These are phyloP conservation scores for Tephrocybe sp. DNA, from an alignment of 768 basidiomycete species.

Conservation along the genomic window DNA sequence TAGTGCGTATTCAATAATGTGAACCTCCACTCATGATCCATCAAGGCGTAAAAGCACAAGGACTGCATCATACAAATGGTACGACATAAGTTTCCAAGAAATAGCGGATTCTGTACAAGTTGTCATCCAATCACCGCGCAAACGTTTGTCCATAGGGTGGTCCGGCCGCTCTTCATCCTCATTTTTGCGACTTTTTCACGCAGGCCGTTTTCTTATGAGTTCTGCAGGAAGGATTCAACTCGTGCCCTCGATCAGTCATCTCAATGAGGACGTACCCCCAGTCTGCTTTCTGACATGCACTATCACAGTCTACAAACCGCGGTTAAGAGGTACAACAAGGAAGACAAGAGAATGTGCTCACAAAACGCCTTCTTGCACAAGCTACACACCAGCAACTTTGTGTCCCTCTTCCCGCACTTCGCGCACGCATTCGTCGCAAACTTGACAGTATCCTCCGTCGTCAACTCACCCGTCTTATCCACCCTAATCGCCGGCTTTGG, in stretches of 20 bases:
- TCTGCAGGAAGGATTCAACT: slow-evolving; percentile 12
- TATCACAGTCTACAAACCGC: slow-evolving; percentile 1
- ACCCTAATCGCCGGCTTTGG: slow-evolving; percentile 16
- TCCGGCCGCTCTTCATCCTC: no score
- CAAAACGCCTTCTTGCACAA: slow-evolving; percentile 25
- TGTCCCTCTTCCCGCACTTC: slow-evolving; percentile 25
- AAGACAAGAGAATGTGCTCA: slow-evolving; percentile 15
- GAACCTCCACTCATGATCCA: slow-evolving; percentile 9
- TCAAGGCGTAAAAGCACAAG: no score
- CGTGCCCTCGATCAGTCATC: background rate
- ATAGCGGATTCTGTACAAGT: no score
- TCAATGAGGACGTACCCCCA: slow-evolving; percentile 4
- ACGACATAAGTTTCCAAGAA: no score
- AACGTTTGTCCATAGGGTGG: no score
- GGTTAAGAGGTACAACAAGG: background rate
- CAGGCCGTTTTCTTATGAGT: slow-evolving; percentile 1
- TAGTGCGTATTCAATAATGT: slow-evolving; percentile 13
- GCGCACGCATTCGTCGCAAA: slow-evolving; percentile 30
- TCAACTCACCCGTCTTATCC: slow-evolving; percentile 17
- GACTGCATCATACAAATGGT: no score
- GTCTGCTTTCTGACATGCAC: slow-evolving; percentile 6
- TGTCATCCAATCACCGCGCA: no score
- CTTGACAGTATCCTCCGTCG: slow-evolving; percentile 14
- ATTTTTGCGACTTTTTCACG: background rate
- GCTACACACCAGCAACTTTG: slow-evolving; percentile 25